Evolutionary conservation across 2,329 filamentous ascomycete species (phyloP).

Genomic region (Hypoxylon sp.): DNA sequence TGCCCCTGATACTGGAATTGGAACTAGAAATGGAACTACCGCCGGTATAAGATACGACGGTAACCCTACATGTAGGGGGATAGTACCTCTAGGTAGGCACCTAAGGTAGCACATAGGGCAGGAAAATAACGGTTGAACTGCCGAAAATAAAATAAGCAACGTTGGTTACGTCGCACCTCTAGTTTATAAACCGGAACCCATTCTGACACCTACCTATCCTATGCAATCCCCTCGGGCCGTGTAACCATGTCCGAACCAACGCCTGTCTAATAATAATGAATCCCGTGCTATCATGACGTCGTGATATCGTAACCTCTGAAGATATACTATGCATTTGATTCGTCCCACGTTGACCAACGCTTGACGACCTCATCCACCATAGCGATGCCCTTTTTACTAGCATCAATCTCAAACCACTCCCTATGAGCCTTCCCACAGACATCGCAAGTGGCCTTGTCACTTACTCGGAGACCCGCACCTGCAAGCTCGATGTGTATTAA

Average conservation of each 20-base stretch:
- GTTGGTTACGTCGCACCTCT: conserved; percentile 19
- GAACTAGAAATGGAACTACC: conserved; percentile 11
- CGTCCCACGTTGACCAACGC: conserved; percentile 90
- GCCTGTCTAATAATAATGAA: conserved; percentile 14
- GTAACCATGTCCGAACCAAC: conserved; percentile 20
- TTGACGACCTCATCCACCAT: conserved; percentile 78
- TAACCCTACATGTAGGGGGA: conserved; percentile 26
- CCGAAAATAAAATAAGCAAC: conserved; percentile 29
- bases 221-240: conserved; percentile 22
- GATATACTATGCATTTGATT: conserved; percentile 56
- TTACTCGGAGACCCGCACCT: conserved; percentile 69
- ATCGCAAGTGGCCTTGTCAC: conserved; percentile 73
- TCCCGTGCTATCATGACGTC: conserved; percentile 18
- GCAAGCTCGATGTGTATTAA: conserved; percentile 92
- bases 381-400: conserved; percentile 77
- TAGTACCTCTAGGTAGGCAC: too few relatives aligned
- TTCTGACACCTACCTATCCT: conserved; percentile 17
- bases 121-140: conserved; percentile 20
- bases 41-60: conserved; percentile 20
- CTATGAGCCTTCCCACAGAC: conserved; percentile 87
- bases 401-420: conserved; percentile 96
- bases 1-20: not conserved
- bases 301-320: conserved; percentile 16
- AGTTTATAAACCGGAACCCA: conserved; percentile 17
- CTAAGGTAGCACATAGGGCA: conserved; percentile 16